Conservation (phyloP, 176 grass and related monocot species). For the Chrysopogon serrulatus region DNA sequence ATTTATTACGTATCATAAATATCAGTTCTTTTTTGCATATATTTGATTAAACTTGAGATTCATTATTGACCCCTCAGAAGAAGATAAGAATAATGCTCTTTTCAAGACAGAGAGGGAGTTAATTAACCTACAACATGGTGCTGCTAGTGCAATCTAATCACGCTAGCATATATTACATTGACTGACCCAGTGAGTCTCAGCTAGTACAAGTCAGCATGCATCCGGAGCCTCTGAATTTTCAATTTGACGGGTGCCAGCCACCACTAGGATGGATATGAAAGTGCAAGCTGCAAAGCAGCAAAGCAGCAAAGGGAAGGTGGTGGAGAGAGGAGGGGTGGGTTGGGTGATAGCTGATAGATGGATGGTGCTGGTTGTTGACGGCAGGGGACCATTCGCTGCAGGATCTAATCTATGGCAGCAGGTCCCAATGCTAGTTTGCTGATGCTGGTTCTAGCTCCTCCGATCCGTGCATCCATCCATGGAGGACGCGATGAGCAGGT, state of each 20-base stretch:
- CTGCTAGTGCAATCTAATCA: slow-evolving; percentile 15
- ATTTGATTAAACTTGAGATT: background rate
- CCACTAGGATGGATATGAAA: background rate
- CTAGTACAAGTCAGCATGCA: background rate
- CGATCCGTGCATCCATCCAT: background rate
- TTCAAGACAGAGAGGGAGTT: background rate
- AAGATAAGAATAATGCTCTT: too few species aligned
- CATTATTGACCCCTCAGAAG: background rate
- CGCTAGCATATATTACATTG: background rate
- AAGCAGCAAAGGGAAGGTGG: background rate
- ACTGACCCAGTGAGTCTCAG: background rate
- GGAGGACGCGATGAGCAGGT: background rate
- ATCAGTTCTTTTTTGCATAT: too few species aligned
- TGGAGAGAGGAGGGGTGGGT: background rate
- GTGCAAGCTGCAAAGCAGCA: background rate
- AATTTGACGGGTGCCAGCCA: background rate
- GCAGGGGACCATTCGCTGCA: slow-evolving; percentile 27
- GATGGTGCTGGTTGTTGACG: background rate
- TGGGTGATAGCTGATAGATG: background rate
- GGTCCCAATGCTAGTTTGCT: background rate
- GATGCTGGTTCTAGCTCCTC: background rate
- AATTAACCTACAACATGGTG: background rate
- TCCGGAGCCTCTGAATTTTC: slow-evolving; percentile 32
- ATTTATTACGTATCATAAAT: too few species aligned
- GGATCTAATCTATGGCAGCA: background rate